A percentile compares a stretch with the other conserved stretches of the same genome.
phyloP scores from a whole-genome alignment of 495 filamentous ascomycete genomes.

The Penicillium goetzii region DNA sequence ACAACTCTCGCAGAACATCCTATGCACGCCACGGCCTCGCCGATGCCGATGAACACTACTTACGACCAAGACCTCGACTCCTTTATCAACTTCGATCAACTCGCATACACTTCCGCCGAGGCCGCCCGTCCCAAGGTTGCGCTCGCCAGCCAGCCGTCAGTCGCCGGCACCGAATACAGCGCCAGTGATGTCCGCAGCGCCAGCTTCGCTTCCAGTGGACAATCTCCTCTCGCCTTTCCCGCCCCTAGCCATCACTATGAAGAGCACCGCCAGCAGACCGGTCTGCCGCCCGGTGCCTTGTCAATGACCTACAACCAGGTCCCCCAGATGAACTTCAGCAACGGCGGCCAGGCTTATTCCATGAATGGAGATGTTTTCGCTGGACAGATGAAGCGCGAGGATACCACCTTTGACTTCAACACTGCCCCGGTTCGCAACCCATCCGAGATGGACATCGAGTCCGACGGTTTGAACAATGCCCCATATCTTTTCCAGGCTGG shows the following conservation, averaged over 20 bases:
- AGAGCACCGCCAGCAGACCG: conserved; percentile 88
- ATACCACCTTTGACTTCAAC: conserved; percentile 57
- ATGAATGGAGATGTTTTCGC: conserved; percentile 53
- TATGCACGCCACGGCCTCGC: conserved; percentile 29
- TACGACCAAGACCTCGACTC: conserved; percentile 55
- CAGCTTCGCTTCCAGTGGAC: conserved; percentile 46
- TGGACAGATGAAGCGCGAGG: conserved; percentile 56
- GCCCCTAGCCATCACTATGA: conserved; percentile 93
- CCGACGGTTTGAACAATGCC: conserved; percentile 65
- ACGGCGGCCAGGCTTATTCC: conserved; percentile 49
- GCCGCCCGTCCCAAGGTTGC: conserved; percentile 45
- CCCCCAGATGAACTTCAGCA: conserved; percentile 56
- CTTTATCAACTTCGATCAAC: conserved; percentile 56
- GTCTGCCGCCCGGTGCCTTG: conserved; percentile 77
- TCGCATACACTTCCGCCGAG: conserved; percentile 48
- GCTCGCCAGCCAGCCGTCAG: conserved; percentile 41
- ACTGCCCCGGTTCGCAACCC: conserved; percentile 52
- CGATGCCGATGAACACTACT: conserved; percentile 34
- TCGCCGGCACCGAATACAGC: conserved; percentile 45
- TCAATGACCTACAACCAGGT: conserved; percentile 68
- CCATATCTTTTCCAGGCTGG: conserved; percentile 51
- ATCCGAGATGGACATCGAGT: conserved; percentile 60
- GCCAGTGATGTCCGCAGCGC: conserved; percentile 44
- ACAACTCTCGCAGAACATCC: conserved; percentile 50
- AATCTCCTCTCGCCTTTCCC: conserved; percentile 62